These are phyloP conservation scores for Crocinoboletus sp. DNA, from an alignment of 1,284 basidiomycete genomes.

Conservation along the genomic window DNA sequence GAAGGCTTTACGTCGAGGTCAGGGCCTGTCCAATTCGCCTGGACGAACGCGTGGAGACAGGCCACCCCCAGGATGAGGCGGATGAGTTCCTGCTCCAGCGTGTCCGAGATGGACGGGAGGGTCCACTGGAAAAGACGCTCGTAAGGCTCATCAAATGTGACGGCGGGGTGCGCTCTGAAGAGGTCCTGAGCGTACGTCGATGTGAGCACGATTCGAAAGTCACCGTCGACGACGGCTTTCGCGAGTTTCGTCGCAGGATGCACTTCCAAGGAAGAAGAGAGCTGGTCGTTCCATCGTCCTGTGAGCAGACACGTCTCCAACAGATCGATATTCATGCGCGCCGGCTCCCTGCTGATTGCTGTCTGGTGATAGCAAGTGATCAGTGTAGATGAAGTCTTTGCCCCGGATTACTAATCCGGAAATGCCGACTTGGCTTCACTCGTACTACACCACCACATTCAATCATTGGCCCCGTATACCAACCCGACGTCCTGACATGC, in stretches of 20 bases:
- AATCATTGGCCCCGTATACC: too few relatives aligned
- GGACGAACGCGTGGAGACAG: constrained; percentile 86
- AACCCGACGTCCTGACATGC: too few relatives aligned
- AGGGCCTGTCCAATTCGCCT: constrained; percentile 97
- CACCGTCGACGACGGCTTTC: constrained; percentile 43
- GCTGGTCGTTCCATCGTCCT: constrained; percentile 43
- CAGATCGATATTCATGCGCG: constrained; percentile 30
- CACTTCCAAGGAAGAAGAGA: constrained; percentile 12
- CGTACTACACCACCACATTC: too few relatives aligned
- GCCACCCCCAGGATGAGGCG: constrained; percentile 71
- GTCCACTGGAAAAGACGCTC: constrained; percentile 34
- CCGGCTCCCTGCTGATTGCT: background rate
- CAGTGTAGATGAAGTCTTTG: too few relatives aligned
- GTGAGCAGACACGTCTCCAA: constrained; percentile 50
- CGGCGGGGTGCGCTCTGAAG: constrained; percentile 33
- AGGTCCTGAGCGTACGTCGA: constrained; percentile 44
- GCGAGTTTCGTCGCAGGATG: constrained; percentile 31
- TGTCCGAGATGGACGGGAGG: constrained; percentile 14
- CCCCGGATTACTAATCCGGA: too few relatives aligned
- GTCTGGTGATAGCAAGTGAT: constrained; percentile 2
- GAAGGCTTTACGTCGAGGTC: constrained; percentile 63
- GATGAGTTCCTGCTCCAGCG: constrained; percentile 43
- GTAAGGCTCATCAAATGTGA: constrained; percentile 16
- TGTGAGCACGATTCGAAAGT: constrained; percentile 47
- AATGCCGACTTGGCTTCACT: too few relatives aligned